A percentile compares a stretch with the other conserved stretches of the same genome.
Evolutionary conservation across 306 rosid genomes (phyloP).

Genomic region (Datisca glomerata): DNA sequence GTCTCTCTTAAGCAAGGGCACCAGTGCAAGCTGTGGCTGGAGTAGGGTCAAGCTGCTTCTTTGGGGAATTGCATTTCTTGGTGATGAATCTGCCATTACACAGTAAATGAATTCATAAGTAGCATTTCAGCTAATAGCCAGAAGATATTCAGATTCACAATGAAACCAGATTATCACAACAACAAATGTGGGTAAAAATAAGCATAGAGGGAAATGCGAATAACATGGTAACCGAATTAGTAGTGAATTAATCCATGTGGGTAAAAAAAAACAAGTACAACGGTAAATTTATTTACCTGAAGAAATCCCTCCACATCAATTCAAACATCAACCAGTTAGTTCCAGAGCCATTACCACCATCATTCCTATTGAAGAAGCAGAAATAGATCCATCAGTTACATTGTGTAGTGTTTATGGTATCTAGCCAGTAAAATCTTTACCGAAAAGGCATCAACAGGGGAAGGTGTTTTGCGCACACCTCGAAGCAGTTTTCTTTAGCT

Average conservation of each 20-base stretch:
- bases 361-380: slow-evolving; percentile 41
- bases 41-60: slow-evolving; percentile 43
- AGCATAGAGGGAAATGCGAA: too few species aligned
- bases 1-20: slow-evolving; percentile 48
- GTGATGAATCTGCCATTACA: slow-evolving; percentile 62
- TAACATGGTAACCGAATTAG: too few species aligned
- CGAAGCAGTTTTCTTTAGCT: slow-evolving; percentile 58
- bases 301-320: slow-evolving; percentile 97
- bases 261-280: too few species aligned
- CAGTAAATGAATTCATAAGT: neutral
- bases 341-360: slow-evolving; percentile 53
- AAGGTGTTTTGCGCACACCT: slow-evolving; percentile 29
- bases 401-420: neutral
- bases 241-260: too few species aligned
- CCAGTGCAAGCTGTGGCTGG: slow-evolving; percentile 73
- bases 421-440: neutral
- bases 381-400: slow-evolving; percentile 28
- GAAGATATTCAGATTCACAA: neutral
- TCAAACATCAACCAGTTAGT: slow-evolving; percentile 84
- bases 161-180: too few species aligned
- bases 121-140: neutral
- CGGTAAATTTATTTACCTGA: too few species aligned
- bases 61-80: slow-evolving; percentile 69
- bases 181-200: too few species aligned
- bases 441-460: slow-evolving; percentile 6